A percentile compares a stretch with the other conserved stretches of the same genome.
These are phyloP conservation scores for Psilocybe cubensis DNA, from an alignment of 768 basidiomycete species.

Conservation along the genomic window DNA sequence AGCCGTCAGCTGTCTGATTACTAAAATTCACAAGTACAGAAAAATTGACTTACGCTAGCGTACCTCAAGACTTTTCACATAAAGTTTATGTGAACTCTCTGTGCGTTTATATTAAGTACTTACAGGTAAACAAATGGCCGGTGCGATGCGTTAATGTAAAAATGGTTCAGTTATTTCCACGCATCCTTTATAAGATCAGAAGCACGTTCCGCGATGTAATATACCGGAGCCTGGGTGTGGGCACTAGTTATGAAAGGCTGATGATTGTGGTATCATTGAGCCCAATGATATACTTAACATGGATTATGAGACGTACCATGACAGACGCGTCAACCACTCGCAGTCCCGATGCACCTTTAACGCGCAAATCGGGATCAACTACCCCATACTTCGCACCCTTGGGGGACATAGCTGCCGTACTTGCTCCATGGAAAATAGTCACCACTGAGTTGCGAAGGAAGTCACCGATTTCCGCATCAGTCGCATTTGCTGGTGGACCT, in stretches of 20 bases:
- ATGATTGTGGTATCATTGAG: background rate
- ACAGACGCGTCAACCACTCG: slow-evolving; percentile 2
- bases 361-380: background rate
- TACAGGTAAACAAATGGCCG: too few relatives aligned
- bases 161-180: background rate
- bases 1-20: too few relatives aligned
- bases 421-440: background rate
- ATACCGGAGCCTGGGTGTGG: background rate
- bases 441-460: background rate
- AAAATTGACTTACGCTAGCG: too few relatives aligned
- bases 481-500: background rate
- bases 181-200: background rate
- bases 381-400: background rate
- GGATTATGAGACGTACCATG: background rate
- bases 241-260: background rate
- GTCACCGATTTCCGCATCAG: background rate
- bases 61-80: too few relatives aligned
- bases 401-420: background rate
- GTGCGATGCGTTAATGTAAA: too few relatives aligned
- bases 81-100: too few relatives aligned
- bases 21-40: too few relatives aligned
- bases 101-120: too few relatives aligned
- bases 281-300: background rate
- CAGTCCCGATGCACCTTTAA: slow-evolving; percentile 1
- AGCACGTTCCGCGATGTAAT: background rate